Percentiles rank a stretch among this genome's conserved stretches.
These are phyloP conservation scores for Kernera saxatilis DNA, from an alignment of 345 rosid genomes.

Conservation along the genomic window DNA sequence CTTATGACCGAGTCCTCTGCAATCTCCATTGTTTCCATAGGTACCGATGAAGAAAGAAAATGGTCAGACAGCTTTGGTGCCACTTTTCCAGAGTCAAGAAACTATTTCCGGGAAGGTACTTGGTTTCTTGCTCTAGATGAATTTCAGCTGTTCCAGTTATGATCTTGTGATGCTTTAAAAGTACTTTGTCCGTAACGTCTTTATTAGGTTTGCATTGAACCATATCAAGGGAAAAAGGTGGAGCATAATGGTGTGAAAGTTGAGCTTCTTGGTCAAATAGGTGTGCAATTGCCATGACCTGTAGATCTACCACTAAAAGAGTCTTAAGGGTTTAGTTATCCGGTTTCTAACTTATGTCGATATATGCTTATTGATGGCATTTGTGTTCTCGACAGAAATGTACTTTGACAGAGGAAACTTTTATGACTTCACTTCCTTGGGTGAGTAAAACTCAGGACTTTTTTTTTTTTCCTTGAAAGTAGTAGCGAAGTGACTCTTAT, in stretches of 20 bases:
- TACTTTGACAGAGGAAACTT: conserved; percentile 93
- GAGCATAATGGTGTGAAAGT: conserved; percentile 95
- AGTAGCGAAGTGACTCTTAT: background rate
- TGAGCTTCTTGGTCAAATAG: conserved; percentile 98
- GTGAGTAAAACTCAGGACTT: conserved; percentile 42
- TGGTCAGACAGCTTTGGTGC: conserved; percentile 75
- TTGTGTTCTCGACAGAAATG: conserved; percentile 61
- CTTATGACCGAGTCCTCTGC: background rate
- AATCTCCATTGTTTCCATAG: conserved; percentile 29
- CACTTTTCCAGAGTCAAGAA: conserved; percentile 94
- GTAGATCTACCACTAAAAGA: background rate
- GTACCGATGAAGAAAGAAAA: conserved; percentile 91
- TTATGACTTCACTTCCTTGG: conserved; percentile 95
- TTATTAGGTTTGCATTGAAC: conserved; percentile 73
- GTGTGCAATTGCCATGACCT: conserved; percentile 32
- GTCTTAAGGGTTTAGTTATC: background rate
- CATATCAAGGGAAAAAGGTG: conserved; percentile 88
- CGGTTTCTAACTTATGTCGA: background rate
- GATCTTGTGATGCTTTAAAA: background rate
- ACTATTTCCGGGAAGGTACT: conserved; percentile 79
- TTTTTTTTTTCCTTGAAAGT: background rate
- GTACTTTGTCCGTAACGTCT: background rate
- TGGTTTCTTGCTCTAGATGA: background rate
- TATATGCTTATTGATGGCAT: conserved; percentile 6
- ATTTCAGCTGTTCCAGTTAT: background rate